Base-by-base conservation (phyloP, 768 basidiomycete species). In the Pleurotus sapidus region DNA sequence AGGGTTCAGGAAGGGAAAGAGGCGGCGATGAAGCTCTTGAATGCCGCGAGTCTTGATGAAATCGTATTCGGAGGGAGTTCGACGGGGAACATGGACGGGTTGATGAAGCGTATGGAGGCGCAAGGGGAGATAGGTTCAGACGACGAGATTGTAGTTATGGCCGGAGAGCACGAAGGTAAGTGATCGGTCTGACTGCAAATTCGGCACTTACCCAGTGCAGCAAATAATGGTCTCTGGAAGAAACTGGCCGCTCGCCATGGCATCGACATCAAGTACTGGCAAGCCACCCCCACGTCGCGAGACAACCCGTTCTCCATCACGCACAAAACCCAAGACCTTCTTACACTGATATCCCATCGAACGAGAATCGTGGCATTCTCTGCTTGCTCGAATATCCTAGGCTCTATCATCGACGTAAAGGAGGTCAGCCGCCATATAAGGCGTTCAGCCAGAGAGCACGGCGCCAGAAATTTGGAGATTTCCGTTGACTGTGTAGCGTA, bases 401-500 rank as follows among this genome's bases (percentile, higher is more conserved):
- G 90, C 6, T 80, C 82, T 4, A 68, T 87, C 27, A 74, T 83
- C 18, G 84, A 87, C 0, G 78, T 91, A 6, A 78, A 84, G 59
- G 79, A 82, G 9, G 70, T 84, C 20, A 77, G 83, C 6, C 68
- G 71, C 20, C 81, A 80, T 3, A 71, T 84, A 6, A 68, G 87
- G n/a, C 72, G 71, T 5, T 72, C 76, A n/a, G 87, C 85, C 1
- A 70, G 70, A 42, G 74, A 77, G n/a, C 71, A 78, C 50, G 85
- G 87, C 20, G 77, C 79, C 6, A 67, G 67, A 56, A 86, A 87
- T 65, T 70, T 89, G 30, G 84, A 91, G 66, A 74, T 91, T 12
- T 81, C 78, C 0, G 77, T 91, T 3, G 91, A 92, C 63, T 90
- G 88, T 58, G 91, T 91, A 1, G 88, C 89, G 2, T 91, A 87